Conservation (phyloP, 1,139 yeast species). For the Blastobotrys aristatus region DNA sequence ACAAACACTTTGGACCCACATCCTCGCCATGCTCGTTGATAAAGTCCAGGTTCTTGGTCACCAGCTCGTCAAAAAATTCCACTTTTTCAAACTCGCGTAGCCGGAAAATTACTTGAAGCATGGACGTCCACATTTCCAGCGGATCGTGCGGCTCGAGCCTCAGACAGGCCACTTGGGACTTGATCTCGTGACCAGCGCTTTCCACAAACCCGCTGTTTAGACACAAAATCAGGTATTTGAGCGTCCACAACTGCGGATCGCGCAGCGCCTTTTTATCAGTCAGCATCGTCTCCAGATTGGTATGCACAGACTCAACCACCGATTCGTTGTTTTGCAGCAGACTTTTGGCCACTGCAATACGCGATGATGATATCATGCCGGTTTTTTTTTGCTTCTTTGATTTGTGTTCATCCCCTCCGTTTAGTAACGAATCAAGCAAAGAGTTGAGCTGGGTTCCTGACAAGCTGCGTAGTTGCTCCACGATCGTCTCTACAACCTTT, state of each 20-base stretch:
- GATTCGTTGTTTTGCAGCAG: background rate
- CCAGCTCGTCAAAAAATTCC: slow-evolving; percentile 19
- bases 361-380: slow-evolving; percentile 1
- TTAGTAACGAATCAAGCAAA: slow-evolving; percentile 13
- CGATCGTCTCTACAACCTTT: slow-evolving; percentile 15
- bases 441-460: slow-evolving; percentile 21
- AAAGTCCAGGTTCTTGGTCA: slow-evolving; percentile 17
- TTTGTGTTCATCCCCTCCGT: background rate
- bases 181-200: background rate
- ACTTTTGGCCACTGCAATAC: slow-evolving; percentile 9
- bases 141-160: slow-evolving; percentile 12
- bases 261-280: background rate
- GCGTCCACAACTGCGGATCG: slow-evolving; percentile 15
- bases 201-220: slow-evolving; percentile 5
- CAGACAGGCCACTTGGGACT: slow-evolving; percentile 15
- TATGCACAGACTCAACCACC: slow-evolving; percentile 3
- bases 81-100: slow-evolving; percentile 21
- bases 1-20: slow-evolving; percentile 14
- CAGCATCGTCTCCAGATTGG: slow-evolving; percentile 6
- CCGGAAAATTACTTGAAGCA: slow-evolving; percentile 23
- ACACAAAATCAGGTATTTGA: slow-evolving; percentile 18
- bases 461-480: slow-evolving; percentile 17
- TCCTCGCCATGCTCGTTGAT: slow-evolving; percentile 15
- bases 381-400: slow-evolving; percentile 6
- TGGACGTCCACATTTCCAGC: slow-evolving; percentile 16